A percentile compares a stretch with the other conserved stretches of the same genome.
Conservation (phyloP, 2,329 filamentous ascomycete species). For the Paecilomyces niveus region DNA sequence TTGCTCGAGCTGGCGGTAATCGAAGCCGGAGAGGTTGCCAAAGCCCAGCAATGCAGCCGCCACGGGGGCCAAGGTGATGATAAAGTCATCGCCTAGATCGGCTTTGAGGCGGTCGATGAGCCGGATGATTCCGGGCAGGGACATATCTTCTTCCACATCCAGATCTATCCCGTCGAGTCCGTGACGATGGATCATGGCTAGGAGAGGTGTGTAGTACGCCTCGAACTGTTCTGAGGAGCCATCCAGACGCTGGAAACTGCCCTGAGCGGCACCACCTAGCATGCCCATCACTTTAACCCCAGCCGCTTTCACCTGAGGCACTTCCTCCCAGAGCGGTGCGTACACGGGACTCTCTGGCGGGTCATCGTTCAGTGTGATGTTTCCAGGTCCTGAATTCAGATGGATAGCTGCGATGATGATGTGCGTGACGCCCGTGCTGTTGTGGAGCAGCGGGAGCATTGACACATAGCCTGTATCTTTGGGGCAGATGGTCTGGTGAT, state of each 20-base stretch:
- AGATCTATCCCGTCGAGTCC: conserved; percentile 65
- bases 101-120: conserved; percentile 59
- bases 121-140: conserved; percentile 57
- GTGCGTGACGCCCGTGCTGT: conserved; percentile 63
- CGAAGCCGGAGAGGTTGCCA: conserved; percentile 67
- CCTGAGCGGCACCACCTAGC: conserved; percentile 77
- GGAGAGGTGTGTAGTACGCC: conserved; percentile 62
- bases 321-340: conserved; percentile 70
- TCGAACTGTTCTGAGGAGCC: conserved; percentile 59
- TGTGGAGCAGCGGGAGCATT: conserved; percentile 53
- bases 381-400: conserved; percentile 60
- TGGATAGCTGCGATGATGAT: conserved; percentile 83
- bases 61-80: conserved; percentile 76
- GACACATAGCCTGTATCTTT: conserved; percentile 50
- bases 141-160: conserved; percentile 72
- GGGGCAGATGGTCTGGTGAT: conserved; percentile 60
- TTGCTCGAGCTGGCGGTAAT: conserved; percentile 67
- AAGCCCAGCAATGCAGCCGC: conserved; percentile 63
- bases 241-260: conserved; percentile 60
- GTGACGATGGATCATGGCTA: conserved; percentile 55
- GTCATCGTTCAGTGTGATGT: conserved; percentile 75
- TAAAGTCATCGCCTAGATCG: conserved; percentile 49
- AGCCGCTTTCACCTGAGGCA: conserved; percentile 60
- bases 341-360: conserved; percentile 61
- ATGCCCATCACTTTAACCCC: conserved; percentile 79